Base-by-base conservation (phyloP, 257 asterid species). In the Fraxinus pennsylvanica region DNA sequence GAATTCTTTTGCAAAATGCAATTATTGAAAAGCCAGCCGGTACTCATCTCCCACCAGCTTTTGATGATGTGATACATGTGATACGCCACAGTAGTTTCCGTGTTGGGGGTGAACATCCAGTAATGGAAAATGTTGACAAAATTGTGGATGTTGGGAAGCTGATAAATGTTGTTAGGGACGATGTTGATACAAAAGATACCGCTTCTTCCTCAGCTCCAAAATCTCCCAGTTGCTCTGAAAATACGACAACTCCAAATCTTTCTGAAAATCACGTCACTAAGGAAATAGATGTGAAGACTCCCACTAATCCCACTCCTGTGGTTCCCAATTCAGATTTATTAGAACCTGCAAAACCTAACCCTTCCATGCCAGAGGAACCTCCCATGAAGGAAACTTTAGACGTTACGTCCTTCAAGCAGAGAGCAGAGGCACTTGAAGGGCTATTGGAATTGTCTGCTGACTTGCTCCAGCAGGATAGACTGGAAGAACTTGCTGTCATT, bases 381-480 rank as follows among this genome's bases (percentile, higher is more conserved):
- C 86, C 94, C 10, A 84, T 76, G 7, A 91, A 91, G 84, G 99
- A 91, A 85, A 81, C 75, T 17, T 76, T 92, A 83, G 97, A 95
- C 43, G 91, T 91, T 27, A 89, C 84, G 81, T 95, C 99, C 39
- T 86, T 85, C 84, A 85, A 92, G 68, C 99, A 95, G 80, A 91
- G 99, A 79, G 98, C 99, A 27, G 99, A 93, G 39, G 99, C 99
- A 72, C 96, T 95, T 29, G 99, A 95, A 88, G 99, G 97, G 68
- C 83, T 95, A 38, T 80, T 95, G 61, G 99, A 95, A 85, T 78
- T 95, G 76, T 95, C 99, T 21, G 99, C 99, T 5, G 99, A 95
- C 63, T 84, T 95, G 86, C 96, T 95, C 41, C 92, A 95, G 90
- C 91, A 95, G 54, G 88, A 84, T 75, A 88, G 98, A 88, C 81